phyloP scores from a whole-genome alignment of 768 basidiomycete species.

The Tulasnella calospora region DNA sequence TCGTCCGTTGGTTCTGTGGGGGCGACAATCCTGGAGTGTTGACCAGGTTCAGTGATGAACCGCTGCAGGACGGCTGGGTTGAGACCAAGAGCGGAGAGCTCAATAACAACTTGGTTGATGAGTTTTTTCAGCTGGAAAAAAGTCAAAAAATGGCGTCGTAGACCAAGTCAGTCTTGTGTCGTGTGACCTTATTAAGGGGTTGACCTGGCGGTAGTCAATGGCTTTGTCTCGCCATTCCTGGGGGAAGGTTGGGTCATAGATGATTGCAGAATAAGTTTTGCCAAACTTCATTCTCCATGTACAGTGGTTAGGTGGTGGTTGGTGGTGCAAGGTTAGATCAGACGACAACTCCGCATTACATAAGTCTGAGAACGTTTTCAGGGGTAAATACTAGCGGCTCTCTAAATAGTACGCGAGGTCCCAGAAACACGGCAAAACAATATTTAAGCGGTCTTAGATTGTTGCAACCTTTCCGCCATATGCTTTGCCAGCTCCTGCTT shows the following conservation, averaged over 20 bases:
- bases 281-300: constrained; percentile 39
- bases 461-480: constrained; percentile 1
- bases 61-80: constrained; percentile 42
- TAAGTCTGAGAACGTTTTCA: neutral
- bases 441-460: neutral
- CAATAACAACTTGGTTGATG: constrained; percentile 70
- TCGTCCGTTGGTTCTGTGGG: neutral
- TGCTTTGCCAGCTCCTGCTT: neutral
- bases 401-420: neutral
- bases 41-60: constrained; percentile 29
- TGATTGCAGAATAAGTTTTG: constrained; percentile 39
- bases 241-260: constrained; percentile 51
- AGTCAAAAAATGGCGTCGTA: constrained; percentile 3
- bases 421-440: neutral
- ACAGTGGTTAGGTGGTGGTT: constrained; percentile 2
- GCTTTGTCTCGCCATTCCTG: constrained; percentile 71
- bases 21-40: neutral
- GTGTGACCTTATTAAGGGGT: neutral
- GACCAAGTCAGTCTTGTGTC: neutral
- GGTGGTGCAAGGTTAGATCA: neutral
- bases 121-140: constrained; percentile 73
- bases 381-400: neutral
- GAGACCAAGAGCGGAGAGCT: constrained; percentile 69
- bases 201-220: constrained; percentile 77
- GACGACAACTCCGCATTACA: neutral